Evolutionary conservation across 2,329 filamentous ascomycete genomes (phyloP).

Genomic region (Chrysoporthe puriensis): DNA sequence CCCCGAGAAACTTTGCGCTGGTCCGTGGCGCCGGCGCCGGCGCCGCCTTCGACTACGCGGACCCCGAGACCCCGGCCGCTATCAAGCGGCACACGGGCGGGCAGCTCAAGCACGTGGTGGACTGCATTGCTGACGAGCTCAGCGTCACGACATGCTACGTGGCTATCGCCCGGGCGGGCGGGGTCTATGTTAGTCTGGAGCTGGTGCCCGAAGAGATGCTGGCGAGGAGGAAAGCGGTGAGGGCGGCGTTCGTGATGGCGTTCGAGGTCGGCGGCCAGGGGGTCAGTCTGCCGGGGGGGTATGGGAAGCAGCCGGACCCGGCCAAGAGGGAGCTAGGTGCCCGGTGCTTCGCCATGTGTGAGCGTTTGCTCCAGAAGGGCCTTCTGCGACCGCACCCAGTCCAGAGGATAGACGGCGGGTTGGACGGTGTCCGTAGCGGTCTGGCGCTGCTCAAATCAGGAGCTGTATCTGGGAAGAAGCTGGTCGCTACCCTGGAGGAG

Average conservation of each 20-base stretch:
- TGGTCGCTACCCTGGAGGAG: no score
- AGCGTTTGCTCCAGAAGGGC: no score
- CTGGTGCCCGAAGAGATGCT: neutral
- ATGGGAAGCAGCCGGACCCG: no score
- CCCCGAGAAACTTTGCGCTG: constrained; percentile 52
- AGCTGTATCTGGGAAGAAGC: no score
- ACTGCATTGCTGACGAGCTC: constrained; percentile 49
- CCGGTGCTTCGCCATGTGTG: no score
- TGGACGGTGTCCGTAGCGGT: no score
- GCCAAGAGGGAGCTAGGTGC: no score
- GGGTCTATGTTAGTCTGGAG: constrained; percentile 32
- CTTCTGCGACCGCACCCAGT: no score
- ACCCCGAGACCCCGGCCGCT: constrained; percentile 42
- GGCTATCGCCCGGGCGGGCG: constrained; percentile 38
- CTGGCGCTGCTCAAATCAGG: no score
- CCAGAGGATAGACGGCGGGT: no score
- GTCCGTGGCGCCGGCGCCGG: constrained; percentile 51
- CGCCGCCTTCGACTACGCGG: constrained; percentile 54
- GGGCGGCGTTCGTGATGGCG: neutral
- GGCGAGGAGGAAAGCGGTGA: neutral
- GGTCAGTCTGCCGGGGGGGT: no score
- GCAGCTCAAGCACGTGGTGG: constrained; percentile 48
- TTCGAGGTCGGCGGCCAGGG: neutral
- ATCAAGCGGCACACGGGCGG: constrained; percentile 47
- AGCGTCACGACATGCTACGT: constrained; percentile 44